Evolutionary conservation across 345 rosid genomes (phyloP), one percentile per base, ranked within the genome.

Genomic region (Lepidium didymum): DNA sequence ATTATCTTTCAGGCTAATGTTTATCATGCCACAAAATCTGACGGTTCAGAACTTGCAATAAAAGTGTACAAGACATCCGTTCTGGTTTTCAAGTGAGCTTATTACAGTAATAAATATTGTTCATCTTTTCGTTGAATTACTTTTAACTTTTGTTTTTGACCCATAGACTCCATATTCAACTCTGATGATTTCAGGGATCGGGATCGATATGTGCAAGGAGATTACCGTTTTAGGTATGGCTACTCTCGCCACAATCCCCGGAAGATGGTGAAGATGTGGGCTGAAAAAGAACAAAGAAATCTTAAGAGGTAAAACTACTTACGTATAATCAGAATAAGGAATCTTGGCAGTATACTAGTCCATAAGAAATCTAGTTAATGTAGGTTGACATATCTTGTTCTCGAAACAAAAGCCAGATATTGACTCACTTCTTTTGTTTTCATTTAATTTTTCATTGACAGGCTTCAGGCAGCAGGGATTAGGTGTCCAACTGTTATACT

Each of bases 261-360:
- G 60, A 90, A 93, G 84, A 93, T 93, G 98, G 98, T 93, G 21
- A 85, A 90, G 77, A 93, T 91, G 0, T 93, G 98, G 98, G 98
- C 98, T 73, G 98, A 93, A 76, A 93, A 93, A 69, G 98, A 93
- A 83, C 84, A 87, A 83, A 84, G 98, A 77, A 93, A 93, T 82
- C 97, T 90, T 59, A 67, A 85, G 85, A 90, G 98, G 98, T 86
- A 71, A 71, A 25, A 12, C 35, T 49, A 18, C 10, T 54, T 18
- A 10, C 16, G 47, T 46, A 29, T 8, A 41, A 42, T 15, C 25
- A 54, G 8, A 36, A 8, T 16, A 12, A 34, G 12, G n/a, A 34
- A 44, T 44, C 15, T 10, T 51, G 27, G 49, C 9, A 38, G 58
- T 29, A 21, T 33, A 23, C 21, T 31, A 19, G 2, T 38, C 27